Evolutionary conservation across 1,284 basidiomycete genomes (phyloP).

Genomic region (Austroboletus niveus): DNA sequence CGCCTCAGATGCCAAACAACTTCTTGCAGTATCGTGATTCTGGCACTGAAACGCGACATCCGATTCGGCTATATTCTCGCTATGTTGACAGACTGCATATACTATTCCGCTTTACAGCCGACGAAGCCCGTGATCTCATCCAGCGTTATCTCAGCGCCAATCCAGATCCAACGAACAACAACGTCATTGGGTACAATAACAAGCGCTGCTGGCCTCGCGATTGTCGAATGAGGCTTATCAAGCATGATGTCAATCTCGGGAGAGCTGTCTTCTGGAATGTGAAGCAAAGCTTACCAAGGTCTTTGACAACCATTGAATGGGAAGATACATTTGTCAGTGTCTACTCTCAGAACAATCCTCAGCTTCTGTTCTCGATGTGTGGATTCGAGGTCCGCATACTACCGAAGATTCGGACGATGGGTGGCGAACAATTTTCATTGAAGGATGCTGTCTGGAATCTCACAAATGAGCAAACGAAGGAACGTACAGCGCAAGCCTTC

Average conservation of each 20-base stretch:
- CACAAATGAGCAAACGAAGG: conserved; percentile 94
- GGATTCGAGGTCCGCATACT: conserved; percentile 97
- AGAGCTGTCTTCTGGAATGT: conserved; percentile 99
- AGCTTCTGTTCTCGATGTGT: conserved; percentile 97
- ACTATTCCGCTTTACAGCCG: conserved; percentile 97
- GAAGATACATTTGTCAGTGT: conserved; percentile 96
- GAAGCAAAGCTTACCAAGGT: conserved; percentile 94
- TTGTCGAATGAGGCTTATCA: conserved; percentile 98
- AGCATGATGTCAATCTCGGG: conserved; percentile 98
- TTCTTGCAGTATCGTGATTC: conserved; percentile 95
- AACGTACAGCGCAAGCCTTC: conserved; percentile 97
- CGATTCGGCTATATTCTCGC: conserved; percentile 92
- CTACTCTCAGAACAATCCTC: conserved; percentile 97
- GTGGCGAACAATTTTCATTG: conserved; percentile 93
- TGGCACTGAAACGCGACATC: conserved; percentile 89
- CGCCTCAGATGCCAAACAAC: conserved; percentile 92
- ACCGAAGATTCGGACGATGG: conserved; percentile 92
- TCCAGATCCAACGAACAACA: conserved; percentile 98
- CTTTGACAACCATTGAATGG: conserved; percentile 98
- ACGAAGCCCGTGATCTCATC: conserved; percentile 96
- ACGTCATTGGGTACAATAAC: conserved; percentile 99
- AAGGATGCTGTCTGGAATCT: conserved; percentile 99
- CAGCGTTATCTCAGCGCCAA: conserved; percentile 96
- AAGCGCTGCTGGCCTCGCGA: conserved; percentile 99
- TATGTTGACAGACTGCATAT: conserved; percentile 94